Conservation (phyloP, 441 rosid genomes). For the Heliophila coronopifolia region DNA sequence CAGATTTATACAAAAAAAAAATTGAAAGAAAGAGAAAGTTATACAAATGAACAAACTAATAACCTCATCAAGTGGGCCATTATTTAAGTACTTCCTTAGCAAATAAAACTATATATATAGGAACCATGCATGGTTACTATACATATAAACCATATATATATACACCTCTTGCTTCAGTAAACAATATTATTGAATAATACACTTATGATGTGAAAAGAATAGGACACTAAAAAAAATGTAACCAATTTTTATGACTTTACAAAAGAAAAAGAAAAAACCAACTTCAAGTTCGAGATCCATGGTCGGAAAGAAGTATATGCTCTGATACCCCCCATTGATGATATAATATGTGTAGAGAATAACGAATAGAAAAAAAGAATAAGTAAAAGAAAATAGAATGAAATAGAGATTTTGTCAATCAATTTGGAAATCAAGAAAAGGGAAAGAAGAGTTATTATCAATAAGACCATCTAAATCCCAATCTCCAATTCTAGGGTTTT, state of each 20-base stretch:
- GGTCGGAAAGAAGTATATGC: no score
- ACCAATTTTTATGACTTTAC: no score
- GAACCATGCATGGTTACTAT: constrained; percentile 24
- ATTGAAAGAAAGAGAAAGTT: constrained; percentile 12
- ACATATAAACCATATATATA: constrained; percentile 11
- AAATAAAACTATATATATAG: no score
- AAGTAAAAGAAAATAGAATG: constrained; percentile 1
- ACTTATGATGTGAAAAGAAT: constrained; percentile 2
- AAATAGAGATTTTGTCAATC: constrained; percentile 27
- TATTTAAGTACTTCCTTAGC: constrained; percentile 23
- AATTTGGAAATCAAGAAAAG: constrained; percentile 58
- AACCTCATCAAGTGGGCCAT: constrained; percentile 29
- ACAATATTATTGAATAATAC: constrained; percentile 2
- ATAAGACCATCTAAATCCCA: constrained; percentile 65
- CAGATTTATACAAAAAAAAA: constrained; percentile 32
- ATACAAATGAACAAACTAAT: constrained; percentile 35
- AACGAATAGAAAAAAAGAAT: not conserved
- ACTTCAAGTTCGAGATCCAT: no score
- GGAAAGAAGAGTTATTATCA: constrained; percentile 42
- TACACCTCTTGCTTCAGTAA: not conserved
- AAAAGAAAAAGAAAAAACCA: no score
- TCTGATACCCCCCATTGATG: no score
- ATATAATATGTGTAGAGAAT: constrained; percentile 22
- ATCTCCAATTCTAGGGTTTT: constrained; percentile 54
- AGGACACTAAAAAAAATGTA: no score